Evolutionary conservation across 1,284 basidiomycete genomes (phyloP).

Genomic region (Sporisorium sorghi): DNA sequence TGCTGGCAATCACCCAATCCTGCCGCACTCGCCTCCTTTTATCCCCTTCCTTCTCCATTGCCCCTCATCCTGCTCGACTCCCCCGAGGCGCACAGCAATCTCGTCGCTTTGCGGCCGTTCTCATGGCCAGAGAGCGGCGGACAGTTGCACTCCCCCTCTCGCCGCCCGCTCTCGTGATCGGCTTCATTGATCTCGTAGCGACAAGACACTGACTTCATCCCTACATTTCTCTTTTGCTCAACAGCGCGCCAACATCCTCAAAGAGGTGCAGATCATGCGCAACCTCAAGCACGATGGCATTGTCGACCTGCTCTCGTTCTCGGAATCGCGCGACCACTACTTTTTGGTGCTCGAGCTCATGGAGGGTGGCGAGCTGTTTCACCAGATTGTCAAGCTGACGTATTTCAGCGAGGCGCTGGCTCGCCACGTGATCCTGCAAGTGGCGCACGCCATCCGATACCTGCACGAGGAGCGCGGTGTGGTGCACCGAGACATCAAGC

Average conservation of each 20-base stretch:
- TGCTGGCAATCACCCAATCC: slow-evolving; percentile 3
- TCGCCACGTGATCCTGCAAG: slow-evolving; percentile 94
- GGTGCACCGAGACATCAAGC: slow-evolving; percentile 98
- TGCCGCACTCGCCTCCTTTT: neutral
- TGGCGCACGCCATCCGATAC: slow-evolving; percentile 93
- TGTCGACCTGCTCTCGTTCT: slow-evolving; percentile 73
- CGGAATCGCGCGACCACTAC: slow-evolving; percentile 91
- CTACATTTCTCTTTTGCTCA: slow-evolving; percentile 31
- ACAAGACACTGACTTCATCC: slow-evolving; percentile 32
- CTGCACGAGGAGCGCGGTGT: slow-evolving; percentile 98
- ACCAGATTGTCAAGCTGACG: slow-evolving; percentile 98
- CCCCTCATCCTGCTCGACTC: too few species aligned
- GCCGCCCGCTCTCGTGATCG: neutral
- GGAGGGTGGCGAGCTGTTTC: slow-evolving; percentile 95
- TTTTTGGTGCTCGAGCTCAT: slow-evolving; percentile 87
- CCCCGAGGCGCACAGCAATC: slow-evolving; percentile 26
- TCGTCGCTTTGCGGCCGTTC: slow-evolving; percentile 45
- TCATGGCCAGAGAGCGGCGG: slow-evolving; percentile 50
- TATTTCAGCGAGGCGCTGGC: slow-evolving; percentile 85
- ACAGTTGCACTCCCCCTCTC: neutral
- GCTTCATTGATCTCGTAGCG: neutral
- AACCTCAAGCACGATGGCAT: slow-evolving; percentile 89
- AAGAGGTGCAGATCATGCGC: slow-evolving; percentile 99
- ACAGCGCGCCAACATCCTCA: slow-evolving; percentile 96
- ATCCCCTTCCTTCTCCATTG: neutral